A percentile compares a stretch with the other conserved stretches of the same genome.
phyloP scores from a whole-genome alignment of 495 filamentous ascomycete species.

The Platismatia glauca region DNA sequence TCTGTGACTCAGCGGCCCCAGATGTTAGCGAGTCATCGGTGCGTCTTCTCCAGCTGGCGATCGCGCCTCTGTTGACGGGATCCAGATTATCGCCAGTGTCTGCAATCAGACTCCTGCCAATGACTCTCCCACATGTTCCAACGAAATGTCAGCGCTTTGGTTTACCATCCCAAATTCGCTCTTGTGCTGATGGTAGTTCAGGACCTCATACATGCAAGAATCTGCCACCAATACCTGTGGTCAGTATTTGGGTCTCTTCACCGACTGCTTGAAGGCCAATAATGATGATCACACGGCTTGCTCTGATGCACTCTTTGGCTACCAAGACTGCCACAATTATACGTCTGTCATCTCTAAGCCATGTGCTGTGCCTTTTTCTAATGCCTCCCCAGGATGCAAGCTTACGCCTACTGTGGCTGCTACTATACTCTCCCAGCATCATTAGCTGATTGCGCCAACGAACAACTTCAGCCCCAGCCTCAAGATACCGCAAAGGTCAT shows the following conservation, averaged over 20 bases:
- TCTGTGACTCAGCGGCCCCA: constrained; percentile 15
- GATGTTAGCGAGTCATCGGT: constrained; percentile 15
- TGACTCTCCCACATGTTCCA: constrained; percentile 14
- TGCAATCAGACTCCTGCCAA: constrained; percentile 17
- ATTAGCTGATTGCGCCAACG: constrained; percentile 18
- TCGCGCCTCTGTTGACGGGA: neutral
- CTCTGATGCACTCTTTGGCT: constrained; percentile 14
- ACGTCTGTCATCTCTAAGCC: constrained; percentile 12
- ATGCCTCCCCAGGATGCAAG: constrained; percentile 13
- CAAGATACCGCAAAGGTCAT: neutral
- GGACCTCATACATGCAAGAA: constrained; percentile 8
- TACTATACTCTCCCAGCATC: constrained; percentile 13
- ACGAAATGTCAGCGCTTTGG: constrained; percentile 11
- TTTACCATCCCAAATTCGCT: neutral
- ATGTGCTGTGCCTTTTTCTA: neutral
- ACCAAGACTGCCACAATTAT: constrained; percentile 18
- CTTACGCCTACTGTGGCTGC: constrained; percentile 21
- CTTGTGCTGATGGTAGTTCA: constrained; percentile 5
- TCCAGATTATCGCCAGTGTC: constrained; percentile 15
- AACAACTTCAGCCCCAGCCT: constrained; percentile 10
- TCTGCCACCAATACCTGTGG: constrained; percentile 13
- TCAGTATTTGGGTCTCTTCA: constrained; percentile 8
- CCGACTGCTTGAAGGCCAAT: constrained; percentile 12
- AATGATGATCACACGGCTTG: constrained; percentile 10
- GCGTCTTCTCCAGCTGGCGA: neutral